Evolutionary conservation across 805 yeast genomes (phyloP), one percentile per base, ranked within the genome.

Genomic region (Zygoascus biomembranicola): DNA sequence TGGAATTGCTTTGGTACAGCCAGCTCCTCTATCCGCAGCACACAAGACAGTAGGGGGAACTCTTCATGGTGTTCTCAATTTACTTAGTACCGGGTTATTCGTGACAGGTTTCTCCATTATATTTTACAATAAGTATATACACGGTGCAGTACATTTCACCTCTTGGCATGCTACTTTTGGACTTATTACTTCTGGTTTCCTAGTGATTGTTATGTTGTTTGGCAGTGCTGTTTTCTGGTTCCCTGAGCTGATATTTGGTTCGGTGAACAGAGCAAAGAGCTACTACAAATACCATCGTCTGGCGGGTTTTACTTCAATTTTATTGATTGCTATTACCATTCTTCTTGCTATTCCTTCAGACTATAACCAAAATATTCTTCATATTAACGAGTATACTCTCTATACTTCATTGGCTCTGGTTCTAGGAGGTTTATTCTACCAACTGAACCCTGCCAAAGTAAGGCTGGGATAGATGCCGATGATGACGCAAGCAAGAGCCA

Each of bases 81-180:
- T 57, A 1, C 28, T 58, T 28, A 52, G 55, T 5, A 57, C 56
- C 5, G 32, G 50, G 28, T 50, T 55, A 32, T 61, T 61, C 53
- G 28, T 54, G 2, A 44, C 43, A 16, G 66, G 65, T 1, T 51
- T 53, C n/a, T 51, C 55, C n/a, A 51, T 55, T 23, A 63, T 64
- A 28, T 53, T 58, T 39, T 55, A 56, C 55, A 64, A 63, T 56
- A 64, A 64, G 55, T 49, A 58, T 28, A 41, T 53, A 43, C 64
- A 63, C 52, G 52, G 54, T 32, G 63, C 62, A 1, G 49, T 35
- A 23, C 68, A 64, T 53, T 49, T 61, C 32, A 54, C 59, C 32
- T 59, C 67, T 5, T 61, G 65, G 56, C 68, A 64, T 52, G 66
- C 65, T 10, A 55, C 53, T 2, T 53, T 64, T 39, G 68, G 68